These are phyloP conservation scores for Mycosphaerella arachidis DNA, from an alignment of 2,329 filamentous ascomycete genomes.

Conservation along the genomic window DNA sequence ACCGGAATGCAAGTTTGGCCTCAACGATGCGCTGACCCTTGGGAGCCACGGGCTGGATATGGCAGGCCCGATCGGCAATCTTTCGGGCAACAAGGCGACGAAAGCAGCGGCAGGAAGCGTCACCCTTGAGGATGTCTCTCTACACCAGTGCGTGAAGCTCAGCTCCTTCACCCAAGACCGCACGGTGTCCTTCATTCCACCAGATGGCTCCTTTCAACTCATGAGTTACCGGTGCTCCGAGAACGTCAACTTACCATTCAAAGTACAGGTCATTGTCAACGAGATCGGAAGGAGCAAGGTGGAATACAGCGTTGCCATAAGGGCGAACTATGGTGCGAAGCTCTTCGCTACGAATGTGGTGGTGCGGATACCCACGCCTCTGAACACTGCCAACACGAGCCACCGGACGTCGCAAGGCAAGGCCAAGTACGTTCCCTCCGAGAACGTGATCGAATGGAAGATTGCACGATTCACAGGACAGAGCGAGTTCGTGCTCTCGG, in stretches of 20 bases:
- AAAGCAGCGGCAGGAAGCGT: conserved; percentile 94
- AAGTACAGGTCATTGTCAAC: conserved; percentile 97
- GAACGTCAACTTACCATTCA: conserved; percentile 98
- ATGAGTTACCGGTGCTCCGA: conserved; percentile 98
- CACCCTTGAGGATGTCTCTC: conserved; percentile 94
- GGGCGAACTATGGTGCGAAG: conserved; percentile 93
- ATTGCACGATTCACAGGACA: conserved; percentile 98
- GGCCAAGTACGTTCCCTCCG: conserved; percentile 95
- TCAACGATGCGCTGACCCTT: conserved; percentile 92
- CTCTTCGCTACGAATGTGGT: conserved; percentile 96
- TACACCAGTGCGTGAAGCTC: conserved; percentile 97
- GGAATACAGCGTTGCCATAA: conserved; percentile 96
- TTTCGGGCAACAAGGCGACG: conserved; percentile 78
- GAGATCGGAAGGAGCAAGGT: conserved; percentile 96
- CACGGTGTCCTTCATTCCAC: conserved; percentile 94
- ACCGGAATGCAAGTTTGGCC: conserved; percentile 96
- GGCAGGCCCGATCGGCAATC: conserved; percentile 69
- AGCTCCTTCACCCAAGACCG: conserved; percentile 95
- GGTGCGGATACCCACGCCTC: conserved; percentile 86
- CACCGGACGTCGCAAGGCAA: conserved; percentile 94
- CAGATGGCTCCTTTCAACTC: conserved; percentile 95
- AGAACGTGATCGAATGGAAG: conserved; percentile 99
- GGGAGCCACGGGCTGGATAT: conserved; percentile 49
- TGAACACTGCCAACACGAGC: conserved; percentile 92
- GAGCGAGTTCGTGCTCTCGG: conserved; percentile 89